Percentiles rank a stretch among this genome's conserved stretches.
Evolutionary conservation across 225 moss, liverwort and hornwort species (phyloP).

Genomic region (Thuidium tamariscinum): DNA sequence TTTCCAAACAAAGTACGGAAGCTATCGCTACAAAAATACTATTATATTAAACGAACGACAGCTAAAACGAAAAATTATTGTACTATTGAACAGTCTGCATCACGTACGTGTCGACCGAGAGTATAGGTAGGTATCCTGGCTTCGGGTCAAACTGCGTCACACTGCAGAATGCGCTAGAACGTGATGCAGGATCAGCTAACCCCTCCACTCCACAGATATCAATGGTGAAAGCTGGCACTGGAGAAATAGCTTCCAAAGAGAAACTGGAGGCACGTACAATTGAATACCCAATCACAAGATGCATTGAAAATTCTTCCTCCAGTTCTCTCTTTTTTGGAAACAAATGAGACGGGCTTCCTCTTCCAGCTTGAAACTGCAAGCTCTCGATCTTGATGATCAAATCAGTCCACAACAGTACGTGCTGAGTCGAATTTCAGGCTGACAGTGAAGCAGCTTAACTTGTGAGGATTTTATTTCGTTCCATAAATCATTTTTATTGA

Average conservation of each 20-base stretch:
- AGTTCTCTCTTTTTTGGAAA: no score
- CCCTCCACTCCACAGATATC: background rate
- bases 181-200: background rate
- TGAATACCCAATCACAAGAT: background rate
- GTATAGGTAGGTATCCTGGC: background rate
- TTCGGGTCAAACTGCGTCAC: background rate
- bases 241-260: background rate
- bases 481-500: no score
- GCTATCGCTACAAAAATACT: background rate
- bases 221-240: background rate
- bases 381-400: background rate
- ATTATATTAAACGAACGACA: background rate
- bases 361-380: background rate
- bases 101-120: background rate
- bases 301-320: background rate
- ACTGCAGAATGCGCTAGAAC: background rate
- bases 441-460: no score
- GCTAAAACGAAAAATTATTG: no score
- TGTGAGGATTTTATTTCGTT: background rate
- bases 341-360: no score
- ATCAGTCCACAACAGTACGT: background rate
- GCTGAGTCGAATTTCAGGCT: background rate
- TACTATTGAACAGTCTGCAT: background rate
- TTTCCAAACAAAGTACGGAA: no score
- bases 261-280: background rate